Base-by-base conservation (phyloP, 164 flowering plant species). In the Sedum album region DNA sequence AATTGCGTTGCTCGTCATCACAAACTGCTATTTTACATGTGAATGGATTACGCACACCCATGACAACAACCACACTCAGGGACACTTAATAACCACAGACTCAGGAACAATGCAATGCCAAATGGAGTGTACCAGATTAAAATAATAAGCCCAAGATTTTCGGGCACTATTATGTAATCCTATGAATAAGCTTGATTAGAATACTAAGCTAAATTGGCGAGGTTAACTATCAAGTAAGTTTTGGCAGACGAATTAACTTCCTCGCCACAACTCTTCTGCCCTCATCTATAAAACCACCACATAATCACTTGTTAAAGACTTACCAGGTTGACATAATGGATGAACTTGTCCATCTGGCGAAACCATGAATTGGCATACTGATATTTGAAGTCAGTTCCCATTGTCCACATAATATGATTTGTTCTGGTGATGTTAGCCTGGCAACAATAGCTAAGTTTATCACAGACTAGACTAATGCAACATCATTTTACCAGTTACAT, bases 321-420 rank as follows among this genome's bases (percentile, higher is more conserved):
- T 71, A 88, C 98, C 79, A 73, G 76, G 81, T 94, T 94, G 38
- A 91, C 97, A 79, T 94, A 91, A 79, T 94, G 99, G 74, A 94
- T 87, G 41, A 94, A 79, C 81, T 94, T 94, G 82, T 91, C 96
- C 92, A 90, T 76, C 49, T 94, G 80, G 66, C 85, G 71, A 79
- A 85, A 94, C 97, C 99, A 94, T 31, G 96, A 71, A 39, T 83
- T 76, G 21, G 97, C 97, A 79, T 91, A 94, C 63, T 94, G 99
- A 74, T 94, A 94, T 75, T 82, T 83, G 71, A 91, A 94, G 76
- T 94, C 96, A 55, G 90, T 85, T 72, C 99, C 97, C 99, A 91
- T 91, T 30, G 97, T 91, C 87, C 88, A 94, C 97, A 94, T 91
- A 60, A 91, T 77, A 75, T 91, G 99, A 79, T 94, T 87, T 74